phyloP scores from a whole-genome alignment of 2,329 filamentous ascomycete species.

The Chaetomium globosum region DNA sequence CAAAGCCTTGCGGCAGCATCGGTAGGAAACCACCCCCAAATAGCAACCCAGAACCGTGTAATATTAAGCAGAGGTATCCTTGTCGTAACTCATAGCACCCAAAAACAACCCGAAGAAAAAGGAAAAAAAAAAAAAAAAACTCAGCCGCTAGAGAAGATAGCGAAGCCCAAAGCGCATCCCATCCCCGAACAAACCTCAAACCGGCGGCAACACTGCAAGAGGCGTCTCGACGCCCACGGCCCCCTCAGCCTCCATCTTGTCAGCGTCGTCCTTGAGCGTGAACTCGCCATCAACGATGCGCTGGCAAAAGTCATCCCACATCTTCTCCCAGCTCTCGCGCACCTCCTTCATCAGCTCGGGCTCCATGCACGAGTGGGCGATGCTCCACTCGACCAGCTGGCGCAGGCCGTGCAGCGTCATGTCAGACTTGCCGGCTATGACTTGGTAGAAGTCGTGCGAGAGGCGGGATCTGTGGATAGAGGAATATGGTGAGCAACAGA shows the following conservation, averaged over 20 bases:
- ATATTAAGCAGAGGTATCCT: background rate
- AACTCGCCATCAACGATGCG: conserved; percentile 49
- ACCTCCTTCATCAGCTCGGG: conserved; percentile 46
- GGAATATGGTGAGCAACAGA: background rate
- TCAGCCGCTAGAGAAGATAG: background rate
- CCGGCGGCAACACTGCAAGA: background rate
- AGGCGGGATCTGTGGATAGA: conserved; percentile 61
- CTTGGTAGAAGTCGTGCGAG: conserved; percentile 77
- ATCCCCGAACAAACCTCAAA: background rate
- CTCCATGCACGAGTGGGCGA: conserved; percentile 61
- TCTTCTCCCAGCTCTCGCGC: conserved; percentile 51
- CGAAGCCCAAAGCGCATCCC: background rate
- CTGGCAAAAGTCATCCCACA: conserved; percentile 62
- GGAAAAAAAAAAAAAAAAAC: background rate
- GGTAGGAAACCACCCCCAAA: background rate
- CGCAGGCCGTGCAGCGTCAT: conserved; percentile 73
- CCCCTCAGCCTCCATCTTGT: background rate
- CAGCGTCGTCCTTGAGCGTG: background rate
- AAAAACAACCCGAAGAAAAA: background rate
- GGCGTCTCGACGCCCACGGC: background rate
- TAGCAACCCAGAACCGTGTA: background rate
- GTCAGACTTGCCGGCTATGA: conserved; percentile 67
- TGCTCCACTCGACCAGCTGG: conserved; percentile 65
- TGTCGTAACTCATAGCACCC: conserved; percentile 10
- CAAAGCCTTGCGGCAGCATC: conserved; percentile 1